Percentiles rank a stretch among this genome's conserved stretches.
These are phyloP conservation scores for Xylariales sp. DNA, from an alignment of 2,329 filamentous ascomycete genomes.

Conservation along the genomic window DNA sequence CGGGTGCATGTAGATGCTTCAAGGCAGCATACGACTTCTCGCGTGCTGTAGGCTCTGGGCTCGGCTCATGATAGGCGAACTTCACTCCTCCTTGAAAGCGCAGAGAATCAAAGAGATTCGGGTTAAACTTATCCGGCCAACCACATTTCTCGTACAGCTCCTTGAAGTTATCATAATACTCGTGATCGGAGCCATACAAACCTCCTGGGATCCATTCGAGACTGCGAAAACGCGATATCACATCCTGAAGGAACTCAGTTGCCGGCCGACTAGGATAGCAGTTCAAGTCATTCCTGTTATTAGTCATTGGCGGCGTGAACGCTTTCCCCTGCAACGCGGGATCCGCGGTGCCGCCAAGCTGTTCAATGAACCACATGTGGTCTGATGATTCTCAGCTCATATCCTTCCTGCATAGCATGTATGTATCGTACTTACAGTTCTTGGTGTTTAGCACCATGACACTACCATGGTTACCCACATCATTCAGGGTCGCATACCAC, in stretches of 20 bases:
- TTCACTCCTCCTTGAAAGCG: conserved; percentile 2
- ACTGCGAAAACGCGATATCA: conserved; percentile 9
- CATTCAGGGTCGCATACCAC: conserved; percentile 14
- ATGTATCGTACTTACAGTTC: conserved; percentile 11
- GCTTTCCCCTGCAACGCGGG: conserved; percentile 1
- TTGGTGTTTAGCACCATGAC: conserved; percentile 16
- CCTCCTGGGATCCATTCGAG: conserved; percentile 13
- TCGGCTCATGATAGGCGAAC: conserved; percentile 1
- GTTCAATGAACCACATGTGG: conserved; percentile 12
- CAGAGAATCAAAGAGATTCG: conserved; percentile 9
- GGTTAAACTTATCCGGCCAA: conserved; percentile 13
- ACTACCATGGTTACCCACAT: conserved; percentile 16
- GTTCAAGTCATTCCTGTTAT: conserved; percentile 10
- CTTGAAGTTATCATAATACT: conserved; percentile 7
- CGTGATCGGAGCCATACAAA: conserved; percentile 5
- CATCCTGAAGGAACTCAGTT: conserved; percentile 12
- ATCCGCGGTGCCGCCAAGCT: conserved; percentile 10
- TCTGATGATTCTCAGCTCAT: conserved; percentile 3
- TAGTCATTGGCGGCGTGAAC: background rate
- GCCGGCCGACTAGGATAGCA: conserved; percentile 11
- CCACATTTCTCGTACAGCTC: conserved; percentile 13
- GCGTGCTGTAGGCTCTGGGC: conserved; percentile 2
- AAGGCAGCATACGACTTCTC: conserved; percentile 7
- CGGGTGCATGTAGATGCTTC: conserved; percentile 1
- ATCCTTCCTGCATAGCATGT: background rate